Conservation (phyloP, 2,329 filamentous ascomycete species). For the Gaeumannomyces sp. region DNA sequence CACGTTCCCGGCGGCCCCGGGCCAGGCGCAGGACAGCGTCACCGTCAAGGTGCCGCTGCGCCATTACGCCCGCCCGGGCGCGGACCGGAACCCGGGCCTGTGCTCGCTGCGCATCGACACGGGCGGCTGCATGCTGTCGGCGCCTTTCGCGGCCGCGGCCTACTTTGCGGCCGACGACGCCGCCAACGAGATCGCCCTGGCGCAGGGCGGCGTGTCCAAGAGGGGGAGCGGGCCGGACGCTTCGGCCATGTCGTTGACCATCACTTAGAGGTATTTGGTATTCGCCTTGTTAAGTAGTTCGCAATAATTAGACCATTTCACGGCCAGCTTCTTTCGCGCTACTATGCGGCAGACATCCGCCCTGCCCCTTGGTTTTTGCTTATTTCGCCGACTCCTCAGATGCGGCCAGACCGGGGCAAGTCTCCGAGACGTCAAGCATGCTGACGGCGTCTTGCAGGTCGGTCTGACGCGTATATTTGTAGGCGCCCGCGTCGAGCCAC, state of each 20-base stretch:
- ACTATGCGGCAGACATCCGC: too few relatives aligned
- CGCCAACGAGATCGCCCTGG: slow-evolving; percentile 23
- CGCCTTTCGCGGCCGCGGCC: slow-evolving; percentile 24
- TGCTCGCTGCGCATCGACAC: slow-evolving; percentile 24
- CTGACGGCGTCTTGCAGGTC: too few relatives aligned
- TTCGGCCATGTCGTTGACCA: slow-evolving; percentile 5
- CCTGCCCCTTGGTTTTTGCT: too few relatives aligned
- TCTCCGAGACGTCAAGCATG: too few relatives aligned
- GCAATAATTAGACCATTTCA: too few relatives aligned
- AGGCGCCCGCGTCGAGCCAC: too few relatives aligned
- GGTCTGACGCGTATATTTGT: too few relatives aligned
- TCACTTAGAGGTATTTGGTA: background rate
- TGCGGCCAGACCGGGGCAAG: too few relatives aligned
- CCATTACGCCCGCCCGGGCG: slow-evolving; percentile 23
- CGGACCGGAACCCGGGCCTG: slow-evolving; percentile 13
- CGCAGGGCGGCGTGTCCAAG: slow-evolving; percentile 26
- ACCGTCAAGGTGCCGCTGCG: slow-evolving; percentile 25
- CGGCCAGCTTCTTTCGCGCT: too few relatives aligned
- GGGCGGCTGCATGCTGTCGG: slow-evolving; percentile 23
- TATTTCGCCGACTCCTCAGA: too few relatives aligned
- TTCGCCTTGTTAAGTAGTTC: too few relatives aligned
- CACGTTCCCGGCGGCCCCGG: slow-evolving; percentile 20
- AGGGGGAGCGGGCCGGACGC: slow-evolving; percentile 13
- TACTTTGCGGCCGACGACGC: slow-evolving; percentile 29
- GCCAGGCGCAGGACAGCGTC: slow-evolving; percentile 17